A percentile compares a stretch with the other conserved stretches of the same genome.
Conservation (phyloP, 2,329 filamentous ascomycete genomes). For the Aspergillus pseudonomiae region DNA sequence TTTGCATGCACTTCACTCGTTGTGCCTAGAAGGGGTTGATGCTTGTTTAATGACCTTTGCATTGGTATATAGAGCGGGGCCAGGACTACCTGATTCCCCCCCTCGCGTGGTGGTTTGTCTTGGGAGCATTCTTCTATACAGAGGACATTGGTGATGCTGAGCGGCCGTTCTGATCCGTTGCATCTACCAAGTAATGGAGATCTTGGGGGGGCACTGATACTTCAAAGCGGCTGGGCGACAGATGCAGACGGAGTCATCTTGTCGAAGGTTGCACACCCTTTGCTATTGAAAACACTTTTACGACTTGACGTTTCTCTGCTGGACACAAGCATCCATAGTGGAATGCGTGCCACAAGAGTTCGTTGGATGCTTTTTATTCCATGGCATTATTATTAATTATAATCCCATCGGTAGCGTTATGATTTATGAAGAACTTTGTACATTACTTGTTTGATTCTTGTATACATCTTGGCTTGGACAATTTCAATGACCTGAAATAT, state of each 20-base stretch:
- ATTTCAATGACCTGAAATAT: constrained; percentile 2
- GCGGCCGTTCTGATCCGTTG: not conserved
- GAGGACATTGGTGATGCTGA: not conserved
- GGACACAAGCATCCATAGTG: not conserved
- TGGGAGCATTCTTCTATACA: not conserved
- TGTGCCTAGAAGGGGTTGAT: constrained; percentile 40
- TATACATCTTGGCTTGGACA: constrained; percentile 3
- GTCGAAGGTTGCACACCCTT: not conserved
- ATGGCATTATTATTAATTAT: constrained; percentile 14
- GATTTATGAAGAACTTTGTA: constrained; percentile 17
- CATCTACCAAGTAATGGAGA: constrained; percentile 1
- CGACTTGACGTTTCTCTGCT: not conserved
- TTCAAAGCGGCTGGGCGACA: not conserved
- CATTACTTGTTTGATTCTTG: constrained; percentile 12
- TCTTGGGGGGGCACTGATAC: not conserved
- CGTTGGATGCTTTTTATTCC: constrained; percentile 4
- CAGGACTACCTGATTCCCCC: not conserved
- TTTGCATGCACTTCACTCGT: constrained; percentile 42
- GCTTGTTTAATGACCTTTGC: constrained; percentile 34
- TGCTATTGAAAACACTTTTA: not conserved
- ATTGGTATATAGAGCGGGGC: constrained; percentile 37
- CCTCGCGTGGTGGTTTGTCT: constrained; percentile 1
- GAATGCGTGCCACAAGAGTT: not conserved
- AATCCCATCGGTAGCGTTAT: constrained; percentile 14
- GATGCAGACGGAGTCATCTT: constrained; percentile 2